phyloP scores from a whole-genome alignment of 768 basidiomycete genomes.

The Flagelloscypha sp. region DNA sequence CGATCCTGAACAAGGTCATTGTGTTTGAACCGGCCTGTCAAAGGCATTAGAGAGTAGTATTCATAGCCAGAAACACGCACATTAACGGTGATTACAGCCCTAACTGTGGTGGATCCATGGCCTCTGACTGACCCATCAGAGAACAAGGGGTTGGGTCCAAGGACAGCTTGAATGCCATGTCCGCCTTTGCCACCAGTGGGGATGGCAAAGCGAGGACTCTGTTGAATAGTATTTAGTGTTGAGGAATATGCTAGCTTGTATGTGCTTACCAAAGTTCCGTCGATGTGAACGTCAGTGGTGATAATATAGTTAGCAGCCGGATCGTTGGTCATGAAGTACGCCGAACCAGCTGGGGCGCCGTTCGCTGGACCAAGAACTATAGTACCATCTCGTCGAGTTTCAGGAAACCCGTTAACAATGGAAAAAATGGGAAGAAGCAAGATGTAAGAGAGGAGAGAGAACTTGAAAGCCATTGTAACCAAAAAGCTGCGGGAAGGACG shows the following conservation, averaged over 20 bases:
- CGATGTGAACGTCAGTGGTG: constrained; percentile 19
- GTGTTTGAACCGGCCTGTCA: constrained; percentile 31
- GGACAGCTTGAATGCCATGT: constrained; percentile 13
- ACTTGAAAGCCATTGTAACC: no score
- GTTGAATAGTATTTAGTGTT: not conserved
- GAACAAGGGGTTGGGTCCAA: constrained; percentile 19
- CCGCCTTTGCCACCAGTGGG: constrained; percentile 14
- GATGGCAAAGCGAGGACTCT: constrained; percentile 12
- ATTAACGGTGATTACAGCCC: constrained; percentile 18
- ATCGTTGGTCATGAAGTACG: constrained; percentile 32
- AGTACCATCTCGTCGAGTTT: no score
- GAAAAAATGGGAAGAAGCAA: no score
- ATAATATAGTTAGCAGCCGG: constrained; percentile 25
- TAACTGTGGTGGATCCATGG: constrained; percentile 7
- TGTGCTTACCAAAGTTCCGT: constrained; percentile 22
- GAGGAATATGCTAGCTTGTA: not conserved
- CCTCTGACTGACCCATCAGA: constrained; percentile 19
- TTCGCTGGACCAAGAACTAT: no score
- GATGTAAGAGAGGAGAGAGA: no score
- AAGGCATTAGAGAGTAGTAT: not conserved
- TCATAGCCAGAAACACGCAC: constrained; percentile 5
- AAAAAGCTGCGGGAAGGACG: no score
- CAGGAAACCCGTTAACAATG: no score
- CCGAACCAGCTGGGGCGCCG: no score
- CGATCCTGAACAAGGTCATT: constrained; percentile 26